A percentile compares a stretch with the other conserved stretches of the same genome.
These are phyloP conservation scores for Pelargonium fulgidum DNA, from an alignment of 441 rosid genomes.

Conservation along the genomic window DNA sequence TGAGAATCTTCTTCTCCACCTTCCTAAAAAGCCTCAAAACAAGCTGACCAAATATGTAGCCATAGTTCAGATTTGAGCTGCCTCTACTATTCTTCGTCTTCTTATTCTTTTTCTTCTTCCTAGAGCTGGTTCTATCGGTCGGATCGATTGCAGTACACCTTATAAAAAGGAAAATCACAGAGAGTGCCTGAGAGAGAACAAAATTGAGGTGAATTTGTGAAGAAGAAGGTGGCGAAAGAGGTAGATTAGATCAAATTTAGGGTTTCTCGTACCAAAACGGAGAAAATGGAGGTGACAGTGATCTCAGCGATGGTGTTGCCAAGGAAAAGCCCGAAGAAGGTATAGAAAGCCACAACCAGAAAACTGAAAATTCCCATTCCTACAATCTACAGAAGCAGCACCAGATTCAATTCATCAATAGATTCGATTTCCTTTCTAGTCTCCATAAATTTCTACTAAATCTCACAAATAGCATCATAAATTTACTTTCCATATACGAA, in stretches of 20 bases:
- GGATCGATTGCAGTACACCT: constrained; percentile 85
- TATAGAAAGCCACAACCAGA: constrained; percentile 57
- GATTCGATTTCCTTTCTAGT: background rate
- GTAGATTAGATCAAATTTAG: background rate
- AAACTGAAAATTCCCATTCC: constrained; percentile 70
- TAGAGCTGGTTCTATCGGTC: constrained; percentile 66
- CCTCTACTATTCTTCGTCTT: background rate
- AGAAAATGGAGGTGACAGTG: constrained; percentile 46
- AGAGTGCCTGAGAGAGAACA: constrained; percentile 44
- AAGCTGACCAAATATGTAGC: constrained; percentile 68
- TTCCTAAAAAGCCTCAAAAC: constrained; percentile 61
- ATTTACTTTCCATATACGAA: too few species aligned
- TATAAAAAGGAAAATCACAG: constrained; percentile 61
- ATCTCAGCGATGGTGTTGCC: constrained; percentile 74
- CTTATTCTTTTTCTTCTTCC: constrained; percentile 42
- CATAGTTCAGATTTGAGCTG: constrained; percentile 45
- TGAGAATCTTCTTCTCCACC: constrained; percentile 78
- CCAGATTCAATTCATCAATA: background rate
- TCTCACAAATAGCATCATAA: too few species aligned
- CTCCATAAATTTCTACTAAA: too few species aligned
- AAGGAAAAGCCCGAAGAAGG: constrained; percentile 68
- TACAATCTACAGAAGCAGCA: constrained; percentile 36
- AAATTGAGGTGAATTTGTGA: background rate
- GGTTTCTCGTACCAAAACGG: constrained; percentile 51
- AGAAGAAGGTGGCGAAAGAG: background rate